A percentile compares a stretch with the other conserved stretches of the same genome.
Evolutionary conservation across 768 basidiomycete genomes (phyloP).

Genomic region (Auricularia sp.): DNA sequence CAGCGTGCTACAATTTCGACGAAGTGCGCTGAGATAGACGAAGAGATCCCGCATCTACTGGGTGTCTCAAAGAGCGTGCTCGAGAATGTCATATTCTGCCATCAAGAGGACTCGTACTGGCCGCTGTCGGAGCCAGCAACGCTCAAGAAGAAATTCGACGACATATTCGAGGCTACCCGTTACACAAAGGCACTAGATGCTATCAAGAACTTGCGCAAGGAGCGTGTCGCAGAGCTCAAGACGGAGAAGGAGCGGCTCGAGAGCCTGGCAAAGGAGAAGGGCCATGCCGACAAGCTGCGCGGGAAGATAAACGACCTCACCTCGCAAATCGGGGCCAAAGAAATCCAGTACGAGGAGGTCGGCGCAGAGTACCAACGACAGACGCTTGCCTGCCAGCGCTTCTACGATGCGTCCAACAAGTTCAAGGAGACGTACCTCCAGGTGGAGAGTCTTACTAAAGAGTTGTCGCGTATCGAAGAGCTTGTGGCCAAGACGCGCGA

Average conservation of each 20-base stretch:
- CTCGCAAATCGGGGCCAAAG: conserved; percentile 43
- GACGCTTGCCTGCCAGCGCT: conserved; percentile 28
- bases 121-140: conserved; percentile 83
- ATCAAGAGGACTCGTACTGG: conserved; percentile 99
- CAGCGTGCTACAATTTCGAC: conserved; percentile 89
- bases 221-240: conserved; percentile 82
- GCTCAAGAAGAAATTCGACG: conserved; percentile 98
- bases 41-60: conserved; percentile 83
- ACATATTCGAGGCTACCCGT: conserved; percentile 98
- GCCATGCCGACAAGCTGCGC: conserved; percentile 76
- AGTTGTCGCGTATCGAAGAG: conserved; percentile 48
- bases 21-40: conserved; percentile 94
- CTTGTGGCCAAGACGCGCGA: conserved; percentile 55
- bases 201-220: conserved; percentile 85
- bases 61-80: conserved; percentile 98
- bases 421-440: conserved; percentile 79
- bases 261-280: conserved; percentile 69
- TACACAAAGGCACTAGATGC: conserved; percentile 95
- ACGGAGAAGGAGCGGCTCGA: conserved; percentile 83
- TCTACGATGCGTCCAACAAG: conserved; percentile 73
- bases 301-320: conserved; percentile 57
- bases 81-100: conserved; percentile 98
- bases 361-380: conserved; percentile 7
- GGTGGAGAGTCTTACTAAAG: conserved; percentile 51
- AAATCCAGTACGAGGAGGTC: too few relatives aligned